Percentiles rank a stretch among this genome's conserved stretches.
Conservation (phyloP, 352 stramenopile species). For the Phytophthora podocarpi region DNA sequence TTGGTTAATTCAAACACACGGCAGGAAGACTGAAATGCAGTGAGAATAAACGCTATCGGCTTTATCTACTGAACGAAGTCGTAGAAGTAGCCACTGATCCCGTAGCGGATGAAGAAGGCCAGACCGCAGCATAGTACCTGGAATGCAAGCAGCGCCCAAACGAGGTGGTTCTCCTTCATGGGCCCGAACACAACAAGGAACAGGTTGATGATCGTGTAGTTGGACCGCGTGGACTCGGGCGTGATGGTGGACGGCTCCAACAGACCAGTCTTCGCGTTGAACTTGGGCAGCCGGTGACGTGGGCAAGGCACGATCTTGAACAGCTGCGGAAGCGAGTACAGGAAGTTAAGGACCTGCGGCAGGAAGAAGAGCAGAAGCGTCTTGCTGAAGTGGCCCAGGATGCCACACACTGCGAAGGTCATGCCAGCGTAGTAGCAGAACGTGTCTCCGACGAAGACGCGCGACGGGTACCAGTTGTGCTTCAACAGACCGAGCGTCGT, state of each 20-base stretch:
- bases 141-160: slow-evolving; percentile 73
- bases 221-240: slow-evolving; percentile 79
- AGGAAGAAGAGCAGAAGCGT: slow-evolving; percentile 98
- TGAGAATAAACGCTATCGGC: slow-evolving; percentile 4
- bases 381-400: slow-evolving; percentile 98
- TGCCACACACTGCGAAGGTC: slow-evolving; percentile 97
- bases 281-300: slow-evolving; percentile 96
- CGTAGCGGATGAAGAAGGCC: slow-evolving; percentile 88
- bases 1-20: slow-evolving; percentile 4
- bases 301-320: slow-evolving; percentile 98
- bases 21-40: slow-evolving; percentile 4
- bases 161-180: slow-evolving; percentile 79
- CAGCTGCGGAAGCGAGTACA: slow-evolving; percentile 98
- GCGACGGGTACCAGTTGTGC: slow-evolving; percentile 98
- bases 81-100: slow-evolving; percentile 88
- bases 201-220: slow-evolving; percentile 91
- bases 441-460: slow-evolving; percentile 98
- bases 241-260: slow-evolving; percentile 94
- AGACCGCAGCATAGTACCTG: slow-evolving; percentile 71
- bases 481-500: slow-evolving; percentile 94
- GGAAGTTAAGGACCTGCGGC: slow-evolving; percentile 98
- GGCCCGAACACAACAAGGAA: slow-evolving; percentile 86
- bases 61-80: slow-evolving; percentile 82
- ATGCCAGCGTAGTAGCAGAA: slow-evolving; percentile 99
- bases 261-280: slow-evolving; percentile 91